Conservation (phyloP, 345 rosid genomes). For the Euphorbia peplus region DNA sequence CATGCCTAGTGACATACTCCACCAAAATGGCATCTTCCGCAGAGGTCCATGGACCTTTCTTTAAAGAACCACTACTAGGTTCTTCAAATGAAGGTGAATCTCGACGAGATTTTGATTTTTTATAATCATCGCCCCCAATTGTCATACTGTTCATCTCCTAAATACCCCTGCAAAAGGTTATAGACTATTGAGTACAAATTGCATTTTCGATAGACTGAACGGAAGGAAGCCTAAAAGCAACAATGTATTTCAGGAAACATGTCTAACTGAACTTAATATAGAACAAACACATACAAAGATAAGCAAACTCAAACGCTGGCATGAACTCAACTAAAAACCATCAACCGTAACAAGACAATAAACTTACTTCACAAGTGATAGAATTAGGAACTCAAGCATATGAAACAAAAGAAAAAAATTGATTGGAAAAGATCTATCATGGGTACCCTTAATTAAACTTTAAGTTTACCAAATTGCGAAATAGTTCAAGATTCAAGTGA, state of each 20-base stretch:
- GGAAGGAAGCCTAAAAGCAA: background rate
- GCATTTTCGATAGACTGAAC: background rate
- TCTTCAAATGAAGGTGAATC: slow-evolving; percentile 27
- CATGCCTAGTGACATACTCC: slow-evolving; percentile 91
- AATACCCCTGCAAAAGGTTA: slow-evolving; percentile 2
- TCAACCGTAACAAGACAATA: background rate
- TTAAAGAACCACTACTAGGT: slow-evolving; percentile 28
- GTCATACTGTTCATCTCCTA: slow-evolving; percentile 22
- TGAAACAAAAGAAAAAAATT: background rate
- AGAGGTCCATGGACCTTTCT: slow-evolving; percentile 99
- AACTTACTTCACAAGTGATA: background rate
- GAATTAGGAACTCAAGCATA: background rate
- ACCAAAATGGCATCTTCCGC: slow-evolving; percentile 83
- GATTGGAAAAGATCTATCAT: background rate
- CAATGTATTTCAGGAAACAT: background rate
- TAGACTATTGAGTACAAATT: background rate
- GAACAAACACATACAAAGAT: background rate
- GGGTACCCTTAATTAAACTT: background rate
- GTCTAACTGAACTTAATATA: background rate
- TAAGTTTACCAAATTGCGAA: background rate
- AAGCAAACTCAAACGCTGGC: background rate
- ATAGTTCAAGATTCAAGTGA: background rate
- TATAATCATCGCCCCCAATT: slow-evolving; percentile 21
- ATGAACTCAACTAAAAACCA: background rate
- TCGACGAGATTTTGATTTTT: slow-evolving; percentile 15